Conservation (phyloP, 805 yeast genomes). For the Candida broadrunensis region DNA sequence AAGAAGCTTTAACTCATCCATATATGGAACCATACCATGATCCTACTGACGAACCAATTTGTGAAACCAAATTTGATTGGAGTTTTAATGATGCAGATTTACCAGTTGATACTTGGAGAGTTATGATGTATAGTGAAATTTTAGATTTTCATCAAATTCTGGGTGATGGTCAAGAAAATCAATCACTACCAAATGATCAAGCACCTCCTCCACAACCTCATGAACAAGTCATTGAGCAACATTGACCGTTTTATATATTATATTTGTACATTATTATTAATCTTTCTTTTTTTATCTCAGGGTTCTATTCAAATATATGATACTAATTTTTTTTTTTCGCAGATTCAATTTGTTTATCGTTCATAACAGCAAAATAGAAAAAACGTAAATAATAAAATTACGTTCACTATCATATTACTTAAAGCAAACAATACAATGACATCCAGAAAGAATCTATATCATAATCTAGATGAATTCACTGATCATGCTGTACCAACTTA, state of each 20-base stretch:
- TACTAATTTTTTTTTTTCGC: too few species aligned
- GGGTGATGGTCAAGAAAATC: constrained; percentile 32
- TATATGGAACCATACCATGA: constrained; percentile 95
- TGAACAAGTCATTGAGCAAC: neutral
- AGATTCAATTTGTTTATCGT: too few species aligned
- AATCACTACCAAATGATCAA: constrained; percentile 27
- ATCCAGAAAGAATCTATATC: neutral
- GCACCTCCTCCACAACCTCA: constrained; percentile 5
- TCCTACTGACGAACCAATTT: constrained; percentile 95
- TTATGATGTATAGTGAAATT: constrained; percentile 98
- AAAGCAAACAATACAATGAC: too few species aligned
- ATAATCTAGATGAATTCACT: neutral
- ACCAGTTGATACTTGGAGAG: constrained; percentile 98
- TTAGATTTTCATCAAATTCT: constrained; percentile 93
- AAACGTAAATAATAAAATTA: too few species aligned
- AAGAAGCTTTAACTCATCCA: constrained; percentile 83
- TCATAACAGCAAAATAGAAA: too few species aligned
- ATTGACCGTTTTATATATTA: too few species aligned
- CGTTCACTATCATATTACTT: too few species aligned
- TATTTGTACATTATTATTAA: too few species aligned
- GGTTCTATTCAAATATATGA: too few species aligned
- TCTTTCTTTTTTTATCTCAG: too few species aligned
- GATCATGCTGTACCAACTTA: constrained; percentile 1
- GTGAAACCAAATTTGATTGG: constrained; percentile 95
- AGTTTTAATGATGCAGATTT: constrained; percentile 95